Evolutionary conservation across 225 moss, liverwort and hornwort genomes (phyloP), one percentile per base, ranked within the genome.

Genomic region (Thuidium tamariscinum): DNA sequence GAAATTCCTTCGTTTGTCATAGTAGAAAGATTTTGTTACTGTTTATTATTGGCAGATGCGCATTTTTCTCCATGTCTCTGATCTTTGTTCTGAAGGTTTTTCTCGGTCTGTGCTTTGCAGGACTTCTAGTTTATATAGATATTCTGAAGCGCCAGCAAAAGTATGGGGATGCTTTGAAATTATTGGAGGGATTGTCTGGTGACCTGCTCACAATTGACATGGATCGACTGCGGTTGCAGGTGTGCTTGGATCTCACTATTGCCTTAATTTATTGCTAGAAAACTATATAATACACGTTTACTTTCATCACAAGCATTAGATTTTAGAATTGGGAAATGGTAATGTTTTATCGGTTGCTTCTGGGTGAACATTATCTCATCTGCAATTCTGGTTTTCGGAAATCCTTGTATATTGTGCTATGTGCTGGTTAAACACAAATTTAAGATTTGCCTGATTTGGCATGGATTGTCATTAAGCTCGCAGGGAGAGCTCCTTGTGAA

Each of bases 401-500:
- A 82, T 88, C 46, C 52, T 82, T 39, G 30, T 51, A 26, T 51
- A 42, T 34, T 70, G 51, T 81, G 16, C 51, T 37, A 46, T 84
- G 66, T 68, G 34, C 62, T 64, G 77, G 72, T 80, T 86, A 69
- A 88, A 79, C 83, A 62, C 62, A 90, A 88, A 83, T 90, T 85
- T 89, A 89, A 89, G 77, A 84, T 41, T 89, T 87, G 68, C 66
- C 89, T 88, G 83, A 80, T 88, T 85, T 89, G 89, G 70, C 75
- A 88, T 87, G 91, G 82, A 93, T 84, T 97, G 89, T 92, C 89
- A 82, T 91, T 93, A 96, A 96, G 96, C 93, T 96, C 90, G 94
- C 97, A 99, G 96, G 99, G 99, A 91, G 96, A 94, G 90, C 90
- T 99, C 88, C 94, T 99, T 85, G 93, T 99, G 93, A 90, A 92